These are phyloP conservation scores for Plasmodium inui DNA, from an alignment of 169 alveolate species.

Conservation along the genomic window DNA sequence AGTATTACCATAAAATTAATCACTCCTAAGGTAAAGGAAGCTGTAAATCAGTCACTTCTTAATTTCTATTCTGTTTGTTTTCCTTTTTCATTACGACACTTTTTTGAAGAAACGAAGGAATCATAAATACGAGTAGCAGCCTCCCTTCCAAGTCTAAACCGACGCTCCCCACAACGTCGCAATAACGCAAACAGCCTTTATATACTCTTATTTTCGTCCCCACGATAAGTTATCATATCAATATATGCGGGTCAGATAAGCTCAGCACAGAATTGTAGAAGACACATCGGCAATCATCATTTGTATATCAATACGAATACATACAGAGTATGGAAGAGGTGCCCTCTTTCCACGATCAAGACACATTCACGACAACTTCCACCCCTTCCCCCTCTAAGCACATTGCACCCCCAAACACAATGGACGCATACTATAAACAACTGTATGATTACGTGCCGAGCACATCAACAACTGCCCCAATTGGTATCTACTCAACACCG, in stretches of 20 bases:
- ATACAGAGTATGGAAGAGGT: background rate
- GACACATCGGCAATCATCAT: background rate
- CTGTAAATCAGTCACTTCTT: background rate
- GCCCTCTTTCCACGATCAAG: background rate
- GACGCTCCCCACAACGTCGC: background rate
- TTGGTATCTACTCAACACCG: too few relatives aligned
- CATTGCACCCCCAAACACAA: background rate
- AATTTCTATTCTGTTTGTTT: background rate
- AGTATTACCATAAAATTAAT: background rate
- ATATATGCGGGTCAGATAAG: background rate
- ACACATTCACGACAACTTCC: background rate
- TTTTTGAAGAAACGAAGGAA: background rate
- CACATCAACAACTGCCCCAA: background rate
- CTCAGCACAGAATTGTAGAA: background rate
- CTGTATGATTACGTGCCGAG: background rate
- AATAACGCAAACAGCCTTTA: background rate
- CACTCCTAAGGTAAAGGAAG: background rate
- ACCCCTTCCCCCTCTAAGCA: background rate
- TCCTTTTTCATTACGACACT: background rate
- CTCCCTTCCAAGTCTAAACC: background rate
- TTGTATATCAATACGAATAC: background rate
- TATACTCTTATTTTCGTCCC: background rate
- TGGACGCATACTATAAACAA: conserved; percentile 34
- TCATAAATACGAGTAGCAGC: background rate
- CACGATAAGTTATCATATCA: background rate